Conservation (phyloP, 176 grass and related monocot genomes). For the Poa pratensis region DNA sequence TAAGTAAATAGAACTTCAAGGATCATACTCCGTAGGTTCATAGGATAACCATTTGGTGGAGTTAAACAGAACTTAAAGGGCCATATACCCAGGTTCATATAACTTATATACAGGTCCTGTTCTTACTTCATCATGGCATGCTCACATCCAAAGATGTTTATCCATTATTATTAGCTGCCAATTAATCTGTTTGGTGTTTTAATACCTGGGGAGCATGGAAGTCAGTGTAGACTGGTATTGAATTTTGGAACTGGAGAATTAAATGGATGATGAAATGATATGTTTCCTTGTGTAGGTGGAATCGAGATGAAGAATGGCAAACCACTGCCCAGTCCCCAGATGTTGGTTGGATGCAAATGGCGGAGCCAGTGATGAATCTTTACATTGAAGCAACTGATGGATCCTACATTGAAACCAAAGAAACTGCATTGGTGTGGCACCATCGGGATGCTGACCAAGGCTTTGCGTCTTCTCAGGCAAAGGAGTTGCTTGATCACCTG, state of each 20-base stretch:
- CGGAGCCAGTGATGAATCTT: conserved; percentile 80
- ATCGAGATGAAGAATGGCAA: conserved; percentile 67
- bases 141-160: conserved; percentile 1
- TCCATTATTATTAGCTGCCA: neutral
- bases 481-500: conserved; percentile 84
- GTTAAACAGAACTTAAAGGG: neutral
- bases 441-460: conserved; percentile 87
- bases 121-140: conserved; percentile 1
- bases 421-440: conserved; percentile 90
- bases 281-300: conserved; percentile 55
- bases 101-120: neutral
- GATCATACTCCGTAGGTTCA: neutral
- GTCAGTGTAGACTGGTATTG: neutral
- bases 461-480: conserved; percentile 84
- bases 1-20: neutral
- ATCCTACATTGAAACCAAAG: conserved; percentile 73
- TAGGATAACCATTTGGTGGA: neutral
- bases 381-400: conserved; percentile 90
- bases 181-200: conserved; percentile 12
- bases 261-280: conserved; percentile 25
- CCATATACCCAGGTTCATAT: neutral
- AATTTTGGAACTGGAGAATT: neutral
- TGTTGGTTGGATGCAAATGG: conserved; percentile 88
- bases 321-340: conserved; percentile 49
- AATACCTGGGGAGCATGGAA: neutral